phyloP scores from a whole-genome alignment of 495 filamentous ascomycete species.

The Paragyromitra xinjiangensis region DNA sequence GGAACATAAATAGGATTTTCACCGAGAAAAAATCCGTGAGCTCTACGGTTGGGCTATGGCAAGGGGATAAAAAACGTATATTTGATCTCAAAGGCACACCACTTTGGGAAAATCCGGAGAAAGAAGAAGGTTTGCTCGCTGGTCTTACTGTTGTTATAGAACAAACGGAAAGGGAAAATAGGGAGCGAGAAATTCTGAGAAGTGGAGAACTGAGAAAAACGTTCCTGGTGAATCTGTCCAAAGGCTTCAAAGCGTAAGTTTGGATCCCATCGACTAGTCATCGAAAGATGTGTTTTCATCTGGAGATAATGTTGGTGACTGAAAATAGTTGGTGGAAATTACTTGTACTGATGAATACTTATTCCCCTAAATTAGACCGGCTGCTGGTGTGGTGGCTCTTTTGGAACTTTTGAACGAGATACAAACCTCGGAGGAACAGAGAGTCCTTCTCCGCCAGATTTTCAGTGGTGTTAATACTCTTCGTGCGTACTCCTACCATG shows the following conservation, averaged over 20 bases:
- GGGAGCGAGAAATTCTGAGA: slow-evolving; percentile 46
- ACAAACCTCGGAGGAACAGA: slow-evolving; percentile 35
- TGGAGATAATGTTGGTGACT: not conserved
- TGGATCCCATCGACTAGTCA: not conserved
- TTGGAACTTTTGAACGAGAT: slow-evolving; percentile 49
- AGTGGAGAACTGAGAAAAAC: slow-evolving; percentile 43
- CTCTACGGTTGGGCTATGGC: slow-evolving; percentile 41
- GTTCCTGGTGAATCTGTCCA: slow-evolving; percentile 45
- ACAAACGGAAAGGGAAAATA: slow-evolving; percentile 51
- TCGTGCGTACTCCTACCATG: slow-evolving; percentile 19
- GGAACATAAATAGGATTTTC: slow-evolving; percentile 50
- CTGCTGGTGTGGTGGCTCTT: slow-evolving; percentile 47
- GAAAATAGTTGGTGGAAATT: not conserved
- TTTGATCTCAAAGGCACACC: slow-evolving; percentile 47
- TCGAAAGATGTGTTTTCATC: not conserved
- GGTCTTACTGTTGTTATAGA: slow-evolving; percentile 49
- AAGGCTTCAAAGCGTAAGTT: slow-evolving; percentile 45
- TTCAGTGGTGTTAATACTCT: slow-evolving; percentile 44
- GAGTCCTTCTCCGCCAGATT: slow-evolving; percentile 41
- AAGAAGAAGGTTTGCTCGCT: slow-evolving; percentile 43
- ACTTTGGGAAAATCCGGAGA: slow-evolving; percentile 46
- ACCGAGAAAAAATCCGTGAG: slow-evolving; percentile 24
- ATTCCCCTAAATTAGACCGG: slow-evolving; percentile 29
- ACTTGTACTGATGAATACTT: not conserved
- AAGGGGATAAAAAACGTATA: slow-evolving; percentile 24